phyloP scores from a whole-genome alignment of 1,139 yeast species.

The Torulaspora pretoriensis region DNA sequence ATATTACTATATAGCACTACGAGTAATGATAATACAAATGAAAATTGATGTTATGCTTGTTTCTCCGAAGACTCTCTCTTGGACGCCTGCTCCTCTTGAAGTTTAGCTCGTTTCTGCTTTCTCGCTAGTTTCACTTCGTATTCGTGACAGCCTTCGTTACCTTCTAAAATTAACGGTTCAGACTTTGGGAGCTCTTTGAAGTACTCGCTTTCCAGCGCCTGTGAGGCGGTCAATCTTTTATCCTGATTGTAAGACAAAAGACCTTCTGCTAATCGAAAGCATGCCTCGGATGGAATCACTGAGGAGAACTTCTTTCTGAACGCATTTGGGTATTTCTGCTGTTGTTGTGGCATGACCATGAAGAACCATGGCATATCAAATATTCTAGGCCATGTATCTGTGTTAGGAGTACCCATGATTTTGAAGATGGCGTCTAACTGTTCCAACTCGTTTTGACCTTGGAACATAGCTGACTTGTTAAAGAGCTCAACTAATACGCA shows the following conservation, averaged over 20 bases:
- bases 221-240: constrained; percentile 55
- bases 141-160: constrained; percentile 87
- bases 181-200: constrained; percentile 67
- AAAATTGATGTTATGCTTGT: constrained; percentile 1
- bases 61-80: constrained; percentile 6
- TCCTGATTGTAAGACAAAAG: constrained; percentile 67
- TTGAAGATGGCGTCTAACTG: constrained; percentile 75
- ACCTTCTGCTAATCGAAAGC: constrained; percentile 61
- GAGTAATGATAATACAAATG: constrained; percentile 1
- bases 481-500: constrained; percentile 82
- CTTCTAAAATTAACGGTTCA: constrained; percentile 52
- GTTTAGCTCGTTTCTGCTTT: constrained; percentile 60
- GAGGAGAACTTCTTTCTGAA: constrained; percentile 48
- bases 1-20: constrained; percentile 3
- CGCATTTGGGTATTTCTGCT: constrained; percentile 39
- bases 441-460: constrained; percentile 83
- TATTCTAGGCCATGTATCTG: constrained; percentile 73
- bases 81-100: constrained; percentile 40
- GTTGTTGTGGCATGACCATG: constrained; percentile 57
- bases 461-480: constrained; percentile 70
- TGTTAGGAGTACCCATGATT: constrained; percentile 81
- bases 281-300: constrained; percentile 47
- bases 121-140: constrained; percentile 68
- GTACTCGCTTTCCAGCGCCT: constrained; percentile 63
- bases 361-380: constrained; percentile 88